These are phyloP conservation scores for Quercus parvula DNA, from an alignment of 306 rosid species.

Conservation along the genomic window DNA sequence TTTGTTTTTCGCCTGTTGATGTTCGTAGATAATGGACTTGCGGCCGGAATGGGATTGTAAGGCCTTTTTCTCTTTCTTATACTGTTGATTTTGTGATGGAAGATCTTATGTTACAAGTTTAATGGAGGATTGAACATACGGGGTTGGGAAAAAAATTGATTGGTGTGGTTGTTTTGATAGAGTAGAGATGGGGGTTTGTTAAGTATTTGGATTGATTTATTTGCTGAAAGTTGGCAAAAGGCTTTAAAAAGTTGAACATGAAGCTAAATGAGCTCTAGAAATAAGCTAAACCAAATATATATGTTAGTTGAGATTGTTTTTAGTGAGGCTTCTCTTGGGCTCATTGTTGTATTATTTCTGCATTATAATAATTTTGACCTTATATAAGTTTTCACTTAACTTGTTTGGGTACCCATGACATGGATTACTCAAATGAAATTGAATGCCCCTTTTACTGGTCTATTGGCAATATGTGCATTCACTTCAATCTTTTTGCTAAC, in stretches of 20 bases:
- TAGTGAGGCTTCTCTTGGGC: too few relatives aligned
- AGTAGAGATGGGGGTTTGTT: background rate
- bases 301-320: too few relatives aligned
- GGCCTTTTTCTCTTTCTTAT: constrained; percentile 37
- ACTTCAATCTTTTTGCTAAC: background rate
- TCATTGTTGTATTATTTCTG: background rate
- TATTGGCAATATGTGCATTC: background rate
- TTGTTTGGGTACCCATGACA: constrained; percentile 5
- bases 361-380: background rate
- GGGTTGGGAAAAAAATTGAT: background rate
- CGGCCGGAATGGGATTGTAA: constrained; percentile 99
- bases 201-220: too few relatives aligned
- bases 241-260: too few relatives aligned
- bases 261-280: too few relatives aligned
- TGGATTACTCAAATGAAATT: background rate
- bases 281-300: too few relatives aligned
- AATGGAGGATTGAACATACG: background rate
- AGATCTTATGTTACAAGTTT: background rate
- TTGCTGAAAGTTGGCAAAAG: too few relatives aligned
- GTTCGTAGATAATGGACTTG: constrained; percentile 96
- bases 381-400: background rate
- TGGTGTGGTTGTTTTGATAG: constrained; percentile 6
- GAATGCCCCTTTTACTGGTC: constrained; percentile 13
- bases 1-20: constrained; percentile 90
- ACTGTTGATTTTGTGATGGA: background rate